These are phyloP conservation scores for Solanum sitiens DNA, from an alignment of 257 asterid species.

Conservation along the genomic window DNA sequence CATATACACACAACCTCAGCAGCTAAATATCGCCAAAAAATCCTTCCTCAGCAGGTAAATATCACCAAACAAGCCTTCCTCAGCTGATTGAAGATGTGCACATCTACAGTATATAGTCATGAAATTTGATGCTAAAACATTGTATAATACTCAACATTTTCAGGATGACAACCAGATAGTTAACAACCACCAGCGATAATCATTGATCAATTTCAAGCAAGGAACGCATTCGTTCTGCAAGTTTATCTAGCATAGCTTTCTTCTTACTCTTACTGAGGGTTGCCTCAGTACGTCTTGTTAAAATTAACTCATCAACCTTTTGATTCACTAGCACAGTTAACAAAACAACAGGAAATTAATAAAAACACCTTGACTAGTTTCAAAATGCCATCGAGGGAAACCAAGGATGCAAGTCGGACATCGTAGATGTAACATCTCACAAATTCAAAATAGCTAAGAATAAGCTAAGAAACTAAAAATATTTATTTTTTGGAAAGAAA, in stretches of 20 bases:
- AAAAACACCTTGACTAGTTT: slow-evolving; percentile 77
- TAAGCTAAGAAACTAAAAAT: too few relatives aligned
- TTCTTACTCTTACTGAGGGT: slow-evolving; percentile 74
- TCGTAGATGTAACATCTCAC: slow-evolving; percentile 5
- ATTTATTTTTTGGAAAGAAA: too few relatives aligned
- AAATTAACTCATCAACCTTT: slow-evolving; percentile 1
- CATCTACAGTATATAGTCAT: not conserved
- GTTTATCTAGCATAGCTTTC: slow-evolving; percentile 69
- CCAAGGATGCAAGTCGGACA: slow-evolving; percentile 88
- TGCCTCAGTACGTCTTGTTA: slow-evolving; percentile 76
- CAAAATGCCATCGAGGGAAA: slow-evolving; percentile 83
- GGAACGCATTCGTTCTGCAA: slow-evolving; percentile 82
- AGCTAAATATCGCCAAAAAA: not conserved
- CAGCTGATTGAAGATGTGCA: not conserved
- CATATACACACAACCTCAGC: not conserved
- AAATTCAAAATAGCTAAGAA: too few relatives aligned
- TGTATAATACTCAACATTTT: not conserved
- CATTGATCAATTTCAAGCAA: slow-evolving; percentile 89
- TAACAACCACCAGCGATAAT: not conserved
- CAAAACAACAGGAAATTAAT: slow-evolving; percentile 1
- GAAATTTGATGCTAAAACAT: too few relatives aligned
- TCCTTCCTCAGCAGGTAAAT: not conserved
- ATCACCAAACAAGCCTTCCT: not conserved
- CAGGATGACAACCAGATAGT: not conserved
- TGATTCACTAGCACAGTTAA: slow-evolving; percentile 4